These are phyloP conservation scores for Fusarium sp. DNA, from an alignment of 2,329 filamentous ascomycete species.

Conservation along the genomic window DNA sequence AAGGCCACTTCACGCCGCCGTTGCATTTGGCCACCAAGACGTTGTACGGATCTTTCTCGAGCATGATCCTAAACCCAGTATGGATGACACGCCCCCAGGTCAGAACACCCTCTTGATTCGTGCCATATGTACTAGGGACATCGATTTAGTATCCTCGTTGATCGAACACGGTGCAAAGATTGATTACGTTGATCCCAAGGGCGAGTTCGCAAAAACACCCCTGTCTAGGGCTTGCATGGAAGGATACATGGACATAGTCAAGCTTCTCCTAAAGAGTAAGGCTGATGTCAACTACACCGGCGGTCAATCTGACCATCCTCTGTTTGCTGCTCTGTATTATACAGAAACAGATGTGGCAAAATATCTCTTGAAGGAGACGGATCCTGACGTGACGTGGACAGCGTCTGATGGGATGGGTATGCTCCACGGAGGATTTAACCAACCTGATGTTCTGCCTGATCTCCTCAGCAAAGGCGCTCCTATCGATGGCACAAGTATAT, in stretches of 20 bases:
- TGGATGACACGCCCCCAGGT: not conserved
- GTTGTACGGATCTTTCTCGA: not conserved
- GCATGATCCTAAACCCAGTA: not conserved
- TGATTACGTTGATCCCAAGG: not conserved
- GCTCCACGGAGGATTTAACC: not conserved
- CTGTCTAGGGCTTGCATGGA: not conserved
- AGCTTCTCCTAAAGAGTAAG: not conserved
- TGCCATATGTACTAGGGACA: not conserved
- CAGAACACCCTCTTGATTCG: not conserved
- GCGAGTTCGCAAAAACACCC: not conserved
- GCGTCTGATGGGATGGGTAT: not conserved
- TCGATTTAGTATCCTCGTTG: not conserved
- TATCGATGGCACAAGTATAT: not conserved
- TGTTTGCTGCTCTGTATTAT: not conserved
- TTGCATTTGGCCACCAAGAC: not conserved
- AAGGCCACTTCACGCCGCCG: not conserved
- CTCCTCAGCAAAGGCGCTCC: not conserved
- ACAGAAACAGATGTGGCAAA: fast-evolving
- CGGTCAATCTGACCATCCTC: not conserved
- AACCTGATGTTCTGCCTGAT: not conserved
- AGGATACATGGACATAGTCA: not conserved
- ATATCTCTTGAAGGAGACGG: not conserved
- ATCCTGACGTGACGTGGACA: not conserved
- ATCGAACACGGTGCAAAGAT: not conserved
- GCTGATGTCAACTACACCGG: conserved; percentile 1